Base-by-base conservation (phyloP, 2,329 filamentous ascomycete genomes). In the Raffaelea ambrosiae region DNA sequence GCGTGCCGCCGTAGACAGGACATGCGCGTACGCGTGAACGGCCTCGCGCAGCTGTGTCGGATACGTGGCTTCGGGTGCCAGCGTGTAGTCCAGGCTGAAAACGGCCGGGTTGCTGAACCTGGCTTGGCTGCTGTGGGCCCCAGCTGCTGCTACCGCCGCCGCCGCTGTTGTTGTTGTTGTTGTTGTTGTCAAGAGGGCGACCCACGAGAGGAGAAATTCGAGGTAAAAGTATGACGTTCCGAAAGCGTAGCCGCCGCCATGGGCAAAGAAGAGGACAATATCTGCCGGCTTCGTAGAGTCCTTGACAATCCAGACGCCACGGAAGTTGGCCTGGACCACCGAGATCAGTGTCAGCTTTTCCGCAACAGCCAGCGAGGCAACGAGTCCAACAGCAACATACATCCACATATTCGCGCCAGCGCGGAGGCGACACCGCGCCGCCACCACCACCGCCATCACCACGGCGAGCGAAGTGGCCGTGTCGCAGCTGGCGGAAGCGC, bases 231-330 rank as follows among this genome's bases (percentile, higher is more conserved):
- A 86, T 18, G 76, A 72, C 13, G 85, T 88, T 3, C 88, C 88
- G 82, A 94, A 86, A 7, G 80, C 79, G 61, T 94, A 93, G 1
- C 88, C 88, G 20, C 88, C 88, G 16, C 85, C 88, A 61, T 94
- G 88, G 38, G 79, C 77, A 61, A 93, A 93, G 61, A 88, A 91
- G 2, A 94, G 65, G n/a, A 89, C 81, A 48, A 93, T 69, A 60
- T 93, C 87, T 0, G 86, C 83, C 47, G 76, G 70, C 43, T 71
- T 66, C 36, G 72, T 68, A 16, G 76, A 72, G 55, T 87, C 74
- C 40, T 76, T 66, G 39, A 76, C 75, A 43, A 89, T 77, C 81
- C 85, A 91, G 4, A 91, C 65, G 3, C 87, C 87, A 50, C 71
- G 71, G 49, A 82, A 74, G 41, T 65, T 66, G 45, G 31, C 40